Conservation (phyloP, 805 yeast species). For the Metschnikowia cerradonensis region DNA sequence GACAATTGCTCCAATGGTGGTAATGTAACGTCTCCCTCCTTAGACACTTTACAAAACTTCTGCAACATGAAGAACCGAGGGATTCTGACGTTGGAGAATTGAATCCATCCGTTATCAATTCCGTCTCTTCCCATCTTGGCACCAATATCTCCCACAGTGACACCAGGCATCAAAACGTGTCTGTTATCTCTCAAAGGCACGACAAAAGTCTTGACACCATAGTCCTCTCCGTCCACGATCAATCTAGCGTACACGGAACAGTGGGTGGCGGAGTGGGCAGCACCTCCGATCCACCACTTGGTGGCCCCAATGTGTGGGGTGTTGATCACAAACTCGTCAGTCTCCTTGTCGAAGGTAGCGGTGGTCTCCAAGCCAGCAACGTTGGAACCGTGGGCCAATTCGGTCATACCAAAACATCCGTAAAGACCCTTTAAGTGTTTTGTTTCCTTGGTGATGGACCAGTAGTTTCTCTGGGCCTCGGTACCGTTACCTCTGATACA, state of each 20-base stretch:
- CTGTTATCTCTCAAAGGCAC: conserved; percentile 20
- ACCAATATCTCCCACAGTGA: conserved; percentile 21
- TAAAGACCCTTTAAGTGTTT: conserved; percentile 14
- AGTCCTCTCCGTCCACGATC: conserved; percentile 19
- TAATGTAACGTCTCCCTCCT: conserved; percentile 17
- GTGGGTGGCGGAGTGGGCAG: conserved; percentile 22
- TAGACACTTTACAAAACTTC: conserved; percentile 17
- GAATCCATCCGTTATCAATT: conserved; percentile 23
- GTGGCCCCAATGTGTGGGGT: conserved; percentile 23
- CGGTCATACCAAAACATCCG: conserved; percentile 23
- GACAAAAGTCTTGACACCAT: conserved; percentile 21
- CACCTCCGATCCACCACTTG: conserved; percentile 25
- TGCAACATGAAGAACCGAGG: conserved; percentile 22
- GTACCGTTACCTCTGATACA: conserved; percentile 22
- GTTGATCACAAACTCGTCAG: conserved; percentile 20
- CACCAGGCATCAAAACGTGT: conserved; percentile 20
- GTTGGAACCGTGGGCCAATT: conserved; percentile 21
- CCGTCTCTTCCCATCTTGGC: conserved; percentile 24
- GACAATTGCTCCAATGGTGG: conserved; percentile 21
- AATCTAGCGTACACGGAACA: conserved; percentile 19
- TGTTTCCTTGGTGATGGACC: conserved; percentile 18
- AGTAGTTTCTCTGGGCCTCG: conserved; percentile 15
- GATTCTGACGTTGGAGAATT: conserved; percentile 19
- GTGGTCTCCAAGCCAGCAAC: conserved; percentile 23
- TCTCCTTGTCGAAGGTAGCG: conserved; percentile 19